Conservation (phyloP, 2,329 filamentous ascomycete species). For the Beauveria sp. region DNA sequence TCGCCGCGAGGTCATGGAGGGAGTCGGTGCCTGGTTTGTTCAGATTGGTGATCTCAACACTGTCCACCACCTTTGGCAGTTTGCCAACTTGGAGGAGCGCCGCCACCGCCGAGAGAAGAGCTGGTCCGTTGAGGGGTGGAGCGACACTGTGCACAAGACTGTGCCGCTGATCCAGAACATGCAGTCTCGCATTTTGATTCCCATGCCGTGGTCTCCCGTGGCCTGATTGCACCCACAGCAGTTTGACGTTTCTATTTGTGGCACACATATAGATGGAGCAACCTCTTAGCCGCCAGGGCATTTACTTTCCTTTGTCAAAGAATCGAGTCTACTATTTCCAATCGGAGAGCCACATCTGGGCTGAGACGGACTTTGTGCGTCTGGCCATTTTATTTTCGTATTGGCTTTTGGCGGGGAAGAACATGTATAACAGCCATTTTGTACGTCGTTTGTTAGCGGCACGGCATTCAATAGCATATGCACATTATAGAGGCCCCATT, state of each 20-base stretch:
- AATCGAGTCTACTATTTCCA: background rate
- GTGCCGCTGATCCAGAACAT: constrained; percentile 94
- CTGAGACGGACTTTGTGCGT: background rate
- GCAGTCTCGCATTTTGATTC: constrained; percentile 88
- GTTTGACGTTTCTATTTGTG: constrained; percentile 3
- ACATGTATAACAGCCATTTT: constrained; percentile 10
- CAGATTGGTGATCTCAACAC: constrained; percentile 97
- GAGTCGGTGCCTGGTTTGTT: constrained; percentile 96
- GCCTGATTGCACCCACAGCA: constrained; percentile 40
- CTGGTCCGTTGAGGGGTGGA: constrained; percentile 93
- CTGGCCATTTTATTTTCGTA: background rate
- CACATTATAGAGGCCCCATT: background rate
- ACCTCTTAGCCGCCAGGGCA: background rate
- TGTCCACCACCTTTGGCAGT: constrained; percentile 97
- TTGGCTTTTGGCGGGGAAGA: background rate
- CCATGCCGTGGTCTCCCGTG: constrained; percentile 95
- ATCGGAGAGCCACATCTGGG: background rate
- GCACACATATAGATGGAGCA: constrained; percentile 9
- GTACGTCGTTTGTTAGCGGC: constrained; percentile 2
- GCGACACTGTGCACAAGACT: constrained; percentile 95
- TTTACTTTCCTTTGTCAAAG: constrained; percentile 6
- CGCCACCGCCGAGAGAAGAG: constrained; percentile 87
- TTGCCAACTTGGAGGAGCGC: constrained; percentile 91
- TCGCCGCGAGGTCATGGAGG: constrained; percentile 94
- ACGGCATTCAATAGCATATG: constrained; percentile 5